These are phyloP conservation scores for Jamesozyma piceae DNA, from an alignment of 805 yeast species.

Conservation along the genomic window DNA sequence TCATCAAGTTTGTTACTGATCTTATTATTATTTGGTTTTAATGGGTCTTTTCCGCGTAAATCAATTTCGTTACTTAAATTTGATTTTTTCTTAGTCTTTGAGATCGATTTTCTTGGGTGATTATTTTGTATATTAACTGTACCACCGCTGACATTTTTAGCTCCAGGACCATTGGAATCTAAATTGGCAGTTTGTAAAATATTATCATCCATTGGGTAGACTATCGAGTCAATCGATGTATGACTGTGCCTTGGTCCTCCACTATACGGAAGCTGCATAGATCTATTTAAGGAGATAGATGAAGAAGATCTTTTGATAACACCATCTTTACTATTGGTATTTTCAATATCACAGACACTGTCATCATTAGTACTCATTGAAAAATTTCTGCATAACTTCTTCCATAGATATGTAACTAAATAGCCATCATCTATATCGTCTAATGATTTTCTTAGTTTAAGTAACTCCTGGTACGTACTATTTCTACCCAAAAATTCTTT, in stretches of 20 bases:
- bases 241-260: conserved; percentile 22
- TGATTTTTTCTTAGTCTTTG: conserved; percentile 8
- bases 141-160: neutral
- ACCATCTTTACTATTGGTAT: neutral
- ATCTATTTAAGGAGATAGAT: neutral
- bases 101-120: neutral
- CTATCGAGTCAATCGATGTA: conserved; percentile 17
- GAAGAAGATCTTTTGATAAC: neutral
- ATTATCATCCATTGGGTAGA: conserved; percentile 8
- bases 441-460: conserved; percentile 46
- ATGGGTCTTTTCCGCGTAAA: neutral
- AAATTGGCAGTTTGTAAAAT: neutral
- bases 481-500: conserved; percentile 18
- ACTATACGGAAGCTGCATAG: neutral
- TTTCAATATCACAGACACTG: conserved; percentile 6
- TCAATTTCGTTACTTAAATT: conserved; percentile 20
- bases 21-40: neutral
- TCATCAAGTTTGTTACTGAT: conserved; percentile 2
- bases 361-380: conserved; percentile 20
- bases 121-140: neutral
- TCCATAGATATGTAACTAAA: conserved; percentile 45
- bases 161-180: neutral
- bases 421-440: conserved; percentile 59
- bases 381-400: conserved; percentile 35
- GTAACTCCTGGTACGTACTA: conserved; percentile 30